These are phyloP conservation scores for Thielaviopsis ethacetica DNA, from an alignment of 2,329 filamentous ascomycete genomes.

Conservation along the genomic window DNA sequence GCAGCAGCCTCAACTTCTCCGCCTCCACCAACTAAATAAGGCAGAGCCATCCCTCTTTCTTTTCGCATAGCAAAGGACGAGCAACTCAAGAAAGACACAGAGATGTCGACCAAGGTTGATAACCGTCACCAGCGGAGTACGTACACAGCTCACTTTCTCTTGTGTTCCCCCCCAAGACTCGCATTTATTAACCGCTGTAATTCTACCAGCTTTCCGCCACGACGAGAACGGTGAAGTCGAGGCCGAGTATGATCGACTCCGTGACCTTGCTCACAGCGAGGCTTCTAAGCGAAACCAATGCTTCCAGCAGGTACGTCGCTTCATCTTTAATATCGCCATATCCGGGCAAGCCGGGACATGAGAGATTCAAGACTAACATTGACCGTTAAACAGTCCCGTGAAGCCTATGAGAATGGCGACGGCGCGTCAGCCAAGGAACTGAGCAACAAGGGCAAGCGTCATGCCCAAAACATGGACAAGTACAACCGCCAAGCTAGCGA, in stretches of 20 bases:
- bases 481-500: constrained; percentile 87
- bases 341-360: neutral
- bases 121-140: constrained; percentile 4
- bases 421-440: constrained; percentile 69
- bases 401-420: constrained; percentile 73
- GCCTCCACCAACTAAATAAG: neutral
- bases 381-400: constrained; percentile 36
- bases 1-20: neutral
- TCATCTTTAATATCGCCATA: neutral
- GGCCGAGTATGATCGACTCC: constrained; percentile 81
- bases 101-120: constrained; percentile 2
- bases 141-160: too few species aligned
- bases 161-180: too few species aligned
- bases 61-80: neutral
- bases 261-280: constrained; percentile 67
- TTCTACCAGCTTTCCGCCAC: constrained; percentile 56
- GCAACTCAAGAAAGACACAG: neutral
- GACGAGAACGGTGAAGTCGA: constrained; percentile 51
- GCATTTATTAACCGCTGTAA: neutral
- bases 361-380: neutral
- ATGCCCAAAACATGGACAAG: constrained; percentile 68
- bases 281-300: constrained; percentile 61
- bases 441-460: constrained; percentile 69
- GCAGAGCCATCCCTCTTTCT: neutral
- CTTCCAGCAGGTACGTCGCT: constrained; percentile 47